Base-by-base conservation (phyloP, 208 protist genomes). In the Naegleria lovaniensis region DNA sequence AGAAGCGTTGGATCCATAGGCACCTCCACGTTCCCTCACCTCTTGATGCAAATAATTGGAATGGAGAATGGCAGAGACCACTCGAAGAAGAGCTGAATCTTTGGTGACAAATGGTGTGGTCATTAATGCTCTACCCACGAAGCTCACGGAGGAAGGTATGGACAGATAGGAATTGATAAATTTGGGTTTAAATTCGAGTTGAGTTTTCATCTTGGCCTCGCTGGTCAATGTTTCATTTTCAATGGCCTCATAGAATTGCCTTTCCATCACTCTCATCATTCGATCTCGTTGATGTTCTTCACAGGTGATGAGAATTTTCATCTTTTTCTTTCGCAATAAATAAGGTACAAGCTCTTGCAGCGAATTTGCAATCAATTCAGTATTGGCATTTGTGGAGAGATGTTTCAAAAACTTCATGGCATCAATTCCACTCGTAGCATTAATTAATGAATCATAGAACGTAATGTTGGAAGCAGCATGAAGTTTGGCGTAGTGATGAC, bases 31-130 rank as follows among this genome's bases (percentile, higher is more conserved):
- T 79, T 91, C 90, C 13, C 90, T 40, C 7, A 91, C 39, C 51
- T 89, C 84, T 79, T 76, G n/a, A 84, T 91, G 90, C 15, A 91
- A 79, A 51, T 91, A 91, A n/a, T 19, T 36, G 9, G 33, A 55
- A 55, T 36, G 38, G 0, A 79, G 38, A 13, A 79, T 9, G 5
- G 59, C 13, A 19, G 52, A 43, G 5, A 48, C 29, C 16, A 90
- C 33, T 38, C 38, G 38, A 19, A 90, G 48, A 2, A 52, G 5
- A 2, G 39, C 5, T 0, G n/a, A 90, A 83, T 79, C 87, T 33
- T 41, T 41, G 13, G 9, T 15, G n/a, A 29, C 33, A 67, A 51
- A 79, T 33, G 36, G 38, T 67, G 22, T 38, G 22, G 87, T 51
- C 6, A 83, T 5, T 36, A 36, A 2, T n/a, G 52, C 33, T 51